Evolutionary conservation across 805 yeast species (phyloP).

Genomic region (Teunomyces pallodes): DNA sequence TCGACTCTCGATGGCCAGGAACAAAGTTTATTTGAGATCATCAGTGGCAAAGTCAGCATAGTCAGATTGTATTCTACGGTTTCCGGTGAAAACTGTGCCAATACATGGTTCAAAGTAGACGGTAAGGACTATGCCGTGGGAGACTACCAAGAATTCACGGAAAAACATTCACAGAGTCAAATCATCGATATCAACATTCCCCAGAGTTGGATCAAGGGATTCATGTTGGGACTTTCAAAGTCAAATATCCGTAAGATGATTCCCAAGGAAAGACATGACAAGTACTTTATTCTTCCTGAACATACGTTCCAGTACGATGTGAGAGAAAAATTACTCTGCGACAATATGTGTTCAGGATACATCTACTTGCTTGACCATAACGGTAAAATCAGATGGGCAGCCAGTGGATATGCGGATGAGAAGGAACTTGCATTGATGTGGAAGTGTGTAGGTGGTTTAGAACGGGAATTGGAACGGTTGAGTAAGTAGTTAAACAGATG

Average conservation of each 20-base stretch:
- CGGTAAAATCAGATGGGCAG: constrained; percentile 85
- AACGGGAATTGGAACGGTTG: constrained; percentile 37
- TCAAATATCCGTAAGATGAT: constrained; percentile 42
- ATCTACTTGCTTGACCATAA: constrained; percentile 72
- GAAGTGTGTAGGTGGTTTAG: constrained; percentile 62
- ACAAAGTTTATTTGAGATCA: constrained; percentile 33
- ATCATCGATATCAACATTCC: constrained; percentile 75
- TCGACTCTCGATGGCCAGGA: constrained; percentile 43
- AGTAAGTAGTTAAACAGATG: neutral
- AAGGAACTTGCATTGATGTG: constrained; percentile 63
- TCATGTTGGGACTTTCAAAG: constrained; percentile 48
- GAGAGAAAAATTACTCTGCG: constrained; percentile 59
- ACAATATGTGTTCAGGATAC: constrained; percentile 81
- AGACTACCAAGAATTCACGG: constrained; percentile 40
- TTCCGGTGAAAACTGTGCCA: constrained; percentile 67
- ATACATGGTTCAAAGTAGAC: constrained; percentile 53
- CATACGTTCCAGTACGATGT: constrained; percentile 54
- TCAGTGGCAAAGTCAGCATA: constrained; percentile 54
- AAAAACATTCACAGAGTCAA: constrained; percentile 54
- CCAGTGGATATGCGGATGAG: constrained; percentile 75
- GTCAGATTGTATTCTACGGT: constrained; percentile 65
- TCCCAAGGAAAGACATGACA: constrained; percentile 50
- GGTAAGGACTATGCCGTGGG: constrained; percentile 38
- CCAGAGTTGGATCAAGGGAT: constrained; percentile 68
- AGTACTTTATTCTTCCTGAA: constrained; percentile 64